Evolutionary conservation across 2,329 filamentous ascomycete species (phyloP).

Genomic region (Aspergillus sojae): DNA sequence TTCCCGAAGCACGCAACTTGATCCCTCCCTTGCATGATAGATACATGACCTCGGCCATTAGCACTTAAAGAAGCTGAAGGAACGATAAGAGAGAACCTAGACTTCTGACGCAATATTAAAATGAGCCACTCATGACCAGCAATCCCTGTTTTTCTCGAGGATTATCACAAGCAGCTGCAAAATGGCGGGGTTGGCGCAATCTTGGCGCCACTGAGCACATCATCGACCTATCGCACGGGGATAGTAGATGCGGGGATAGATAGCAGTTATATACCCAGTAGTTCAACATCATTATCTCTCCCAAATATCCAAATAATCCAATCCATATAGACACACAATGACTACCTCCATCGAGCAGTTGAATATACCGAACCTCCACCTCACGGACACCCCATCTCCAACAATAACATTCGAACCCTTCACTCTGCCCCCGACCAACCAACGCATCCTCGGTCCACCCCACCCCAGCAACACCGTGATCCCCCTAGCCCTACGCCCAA

Average conservation of each 20-base stretch:
- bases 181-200: not conserved
- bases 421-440: constrained; percentile 44
- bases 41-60: not conserved
- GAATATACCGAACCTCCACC: constrained; percentile 17
- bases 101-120: not conserved
- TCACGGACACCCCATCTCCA: constrained; percentile 15
- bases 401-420: constrained; percentile 42
- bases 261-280: not conserved
- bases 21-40: not conserved
- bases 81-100: not conserved
- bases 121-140: not conserved
- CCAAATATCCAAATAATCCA: not conserved
- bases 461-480: constrained; percentile 43
- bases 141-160: not conserved
- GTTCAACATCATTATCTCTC: not conserved
- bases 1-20: not conserved
- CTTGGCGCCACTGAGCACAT: not conserved
- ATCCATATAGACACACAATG: not conserved
- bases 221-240: not conserved
- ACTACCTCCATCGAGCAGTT: not conserved
- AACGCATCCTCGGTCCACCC: constrained; percentile 43
- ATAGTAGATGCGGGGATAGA: not conserved
- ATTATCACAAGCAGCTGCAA: constrained; percentile 26
- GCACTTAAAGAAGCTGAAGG: not conserved
- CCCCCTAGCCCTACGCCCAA: constrained; percentile 45